Evolutionary conservation across 2,329 filamentous ascomycete genomes (phyloP), one percentile per base, ranked within the genome.

Genomic region (Fusarium verticillioides): DNA sequence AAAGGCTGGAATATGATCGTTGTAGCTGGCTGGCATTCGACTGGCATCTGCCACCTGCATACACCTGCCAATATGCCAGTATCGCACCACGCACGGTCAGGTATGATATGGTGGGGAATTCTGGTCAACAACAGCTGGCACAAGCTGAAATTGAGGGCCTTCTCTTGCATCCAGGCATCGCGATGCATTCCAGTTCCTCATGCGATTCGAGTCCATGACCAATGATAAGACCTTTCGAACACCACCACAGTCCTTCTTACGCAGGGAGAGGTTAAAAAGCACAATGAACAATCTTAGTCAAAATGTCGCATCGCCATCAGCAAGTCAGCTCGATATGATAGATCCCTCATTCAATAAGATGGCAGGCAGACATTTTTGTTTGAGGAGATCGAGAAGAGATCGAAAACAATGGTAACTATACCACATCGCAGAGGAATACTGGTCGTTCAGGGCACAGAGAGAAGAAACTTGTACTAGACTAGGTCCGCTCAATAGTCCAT

Each of bases 181-280:
- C 58, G 70, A 69, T 75, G 72, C 78, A 80, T 80, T 80, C 78
- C 78, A 79, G 69, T 60, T 60, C 58, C 40, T 50, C 26, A 68
- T 70, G 63, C 39, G 28, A 39, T 63, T 60, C 39, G 39, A 57
- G 60, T 42, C 40, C 50, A 50, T 26, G 40, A 32, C 62, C 53
- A 70, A 73, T 73, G 46, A 59, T 28, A 60, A 58, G 57, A 63
- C 56, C 32, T 40, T 43, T 43, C 43, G 53, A 36, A 60, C 59
- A 58, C 52, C 46, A 49, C 40, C 42, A 40, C 43, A 39, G 62
- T 58, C 56, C 49, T 69, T 23, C 36, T 32, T 58, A 72, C 49
- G 64, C 30, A 74, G 71, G 71, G 71, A 69, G 71, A 60, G 44
- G 19, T 28, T 30, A 37, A 56, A 56, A 62, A 50, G 50, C 42